These are phyloP conservation scores for Metschnikowia shivogae DNA, from an alignment of 805 yeast species.

Conservation along the genomic window DNA sequence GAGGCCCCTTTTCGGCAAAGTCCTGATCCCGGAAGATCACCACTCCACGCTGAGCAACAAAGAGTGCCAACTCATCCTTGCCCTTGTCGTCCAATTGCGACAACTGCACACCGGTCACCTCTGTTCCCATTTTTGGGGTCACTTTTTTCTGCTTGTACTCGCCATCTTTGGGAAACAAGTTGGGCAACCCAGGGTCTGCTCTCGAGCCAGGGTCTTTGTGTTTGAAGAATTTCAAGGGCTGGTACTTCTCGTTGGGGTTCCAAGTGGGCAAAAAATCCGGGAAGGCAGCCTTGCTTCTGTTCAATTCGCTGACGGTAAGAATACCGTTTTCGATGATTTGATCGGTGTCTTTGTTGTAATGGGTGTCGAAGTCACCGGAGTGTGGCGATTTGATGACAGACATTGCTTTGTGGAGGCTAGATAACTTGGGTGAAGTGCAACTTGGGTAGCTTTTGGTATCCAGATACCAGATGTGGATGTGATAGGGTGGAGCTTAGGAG, in stretches of 20 bases:
- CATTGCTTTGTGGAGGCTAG: background rate
- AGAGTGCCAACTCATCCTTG: constrained; percentile 65
- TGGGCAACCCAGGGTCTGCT: constrained; percentile 56
- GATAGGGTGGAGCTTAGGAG: background rate
- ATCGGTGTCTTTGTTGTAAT: constrained; percentile 50
- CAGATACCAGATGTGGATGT: constrained; percentile 1
- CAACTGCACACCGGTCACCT: constrained; percentile 56
- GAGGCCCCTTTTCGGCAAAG: constrained; percentile 45
- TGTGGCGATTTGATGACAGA: constrained; percentile 5
- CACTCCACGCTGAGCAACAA: constrained; percentile 67
- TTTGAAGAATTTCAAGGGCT: constrained; percentile 52
- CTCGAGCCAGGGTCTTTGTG: constrained; percentile 59
- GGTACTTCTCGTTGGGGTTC: constrained; percentile 55
- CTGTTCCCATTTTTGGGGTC: constrained; percentile 71
- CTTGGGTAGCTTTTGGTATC: background rate
- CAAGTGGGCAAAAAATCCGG: constrained; percentile 67
- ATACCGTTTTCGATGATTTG: constrained; percentile 40
- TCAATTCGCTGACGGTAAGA: constrained; percentile 37
- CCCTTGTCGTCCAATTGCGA: constrained; percentile 49
- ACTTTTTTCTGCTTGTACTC: constrained; percentile 34
- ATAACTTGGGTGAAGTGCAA: background rate
- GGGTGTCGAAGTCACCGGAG: constrained; percentile 40
- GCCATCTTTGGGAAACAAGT: constrained; percentile 43
- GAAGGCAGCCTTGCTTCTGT: constrained; percentile 26
- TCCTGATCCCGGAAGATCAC: constrained; percentile 66